Evolutionary conservation across 768 basidiomycete species (phyloP), one percentile per base, ranked within the genome.

Genomic region (Chiua virens): DNA sequence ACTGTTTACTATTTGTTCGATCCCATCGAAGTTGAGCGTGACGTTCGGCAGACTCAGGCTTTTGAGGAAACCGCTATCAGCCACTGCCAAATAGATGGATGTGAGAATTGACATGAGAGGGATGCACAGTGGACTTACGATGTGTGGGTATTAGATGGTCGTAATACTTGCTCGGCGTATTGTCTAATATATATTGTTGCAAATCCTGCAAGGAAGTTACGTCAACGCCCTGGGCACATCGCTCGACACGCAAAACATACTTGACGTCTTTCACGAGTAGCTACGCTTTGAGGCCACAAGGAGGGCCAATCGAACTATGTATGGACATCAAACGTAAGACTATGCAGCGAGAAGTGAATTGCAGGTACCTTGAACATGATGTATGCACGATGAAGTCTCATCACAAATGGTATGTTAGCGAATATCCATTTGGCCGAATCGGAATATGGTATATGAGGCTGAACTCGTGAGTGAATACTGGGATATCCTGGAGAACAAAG

Each of bases 101-200:
- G n/a, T 54, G 5, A 50, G 15, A 47, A 30, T 9, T 37, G 22
- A 15, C 13, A 14, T 8, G 8, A 10, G 21, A 30, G 35, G 14
- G 44, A 23, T 22, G 25, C 30, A 11, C 23, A 15, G 22, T 7
- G 32, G 21, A 51, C 78, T 38, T 60, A 80, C 82, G 69, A 69
- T 79, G 82, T 10, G 69, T 66, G 5, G 85, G 85, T 48, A 76
- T 77, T 42, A 87, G 63, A 38, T 71, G 62, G 20, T 73, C 63
- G 34, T 71, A 64, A 53, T 80, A 74, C 49, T 78, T 73, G 55
- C 75, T 74, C 0, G 83, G 85, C 0, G 77, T 79, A 40, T 52
- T 77, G 10, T 57, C 56, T 52, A 71, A 71, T 32, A 85, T 80
- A 59, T 85, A 81, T 18, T 55, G 50, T 27, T 69, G 66, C 45